A percentile compares a stretch with the other conserved stretches of the same genome.
Evolutionary conservation across 208 protist species (phyloP).

Genomic region (Plasmodiophora brassicae): DNA sequence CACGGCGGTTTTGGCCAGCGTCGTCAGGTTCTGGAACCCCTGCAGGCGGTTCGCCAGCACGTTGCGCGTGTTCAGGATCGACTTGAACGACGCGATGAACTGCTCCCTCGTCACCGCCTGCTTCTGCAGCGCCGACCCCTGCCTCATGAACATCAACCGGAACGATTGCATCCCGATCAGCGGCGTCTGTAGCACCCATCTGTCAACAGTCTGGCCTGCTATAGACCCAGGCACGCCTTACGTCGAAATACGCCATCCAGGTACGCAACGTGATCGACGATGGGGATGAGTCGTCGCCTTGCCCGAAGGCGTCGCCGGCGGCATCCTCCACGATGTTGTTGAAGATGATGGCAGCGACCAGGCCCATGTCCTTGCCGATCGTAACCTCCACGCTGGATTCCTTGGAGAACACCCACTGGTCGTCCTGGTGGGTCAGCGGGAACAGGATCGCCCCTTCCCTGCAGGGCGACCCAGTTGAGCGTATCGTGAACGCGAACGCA

Average conservation of each 20-base stretch:
- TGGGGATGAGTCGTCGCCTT: too few species aligned
- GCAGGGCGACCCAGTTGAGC: not conserved
- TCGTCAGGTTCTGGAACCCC: not conserved
- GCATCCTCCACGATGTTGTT: not conserved
- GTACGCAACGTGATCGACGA: not conserved
- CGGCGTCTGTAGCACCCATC: not conserved
- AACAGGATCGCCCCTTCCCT: not conserved
- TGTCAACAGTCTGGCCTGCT: too few species aligned
- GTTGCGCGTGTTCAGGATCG: not conserved
- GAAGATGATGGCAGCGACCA: conserved; percentile 1
- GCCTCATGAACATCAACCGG: not conserved
- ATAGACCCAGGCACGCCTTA: too few species aligned
- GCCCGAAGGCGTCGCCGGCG: too few species aligned
- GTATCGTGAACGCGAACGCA: not conserved
- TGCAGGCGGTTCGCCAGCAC: not conserved
- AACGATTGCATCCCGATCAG: not conserved
- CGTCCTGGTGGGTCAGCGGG: not conserved
- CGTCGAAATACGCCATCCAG: not conserved
- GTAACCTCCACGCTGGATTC: not conserved
- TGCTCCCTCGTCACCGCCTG: not conserved
- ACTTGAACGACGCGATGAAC: not conserved
- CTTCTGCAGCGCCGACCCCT: not conserved
- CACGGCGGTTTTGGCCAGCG: not conserved
- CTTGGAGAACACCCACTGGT: not conserved
- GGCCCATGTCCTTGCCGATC: conserved; percentile 3